These are phyloP conservation scores for Astrothelium macrocarpum DNA, from an alignment of 495 filamentous ascomycete genomes.

Conservation along the genomic window DNA sequence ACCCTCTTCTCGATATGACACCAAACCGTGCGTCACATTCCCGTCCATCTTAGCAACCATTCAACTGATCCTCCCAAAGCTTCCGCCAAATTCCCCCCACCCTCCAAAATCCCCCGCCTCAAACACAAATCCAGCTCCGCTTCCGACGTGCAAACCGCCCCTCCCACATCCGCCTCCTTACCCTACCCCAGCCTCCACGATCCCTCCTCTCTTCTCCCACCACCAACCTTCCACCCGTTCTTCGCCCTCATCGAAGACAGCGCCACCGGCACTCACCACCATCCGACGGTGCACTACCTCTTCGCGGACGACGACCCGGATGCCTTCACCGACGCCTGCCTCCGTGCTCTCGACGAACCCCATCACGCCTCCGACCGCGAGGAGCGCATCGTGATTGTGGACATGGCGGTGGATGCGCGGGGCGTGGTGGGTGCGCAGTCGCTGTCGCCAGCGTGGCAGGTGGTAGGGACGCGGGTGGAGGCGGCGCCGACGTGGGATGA, in stretches of 20 bases:
- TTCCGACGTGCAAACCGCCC: neutral
- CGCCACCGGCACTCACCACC: slow-evolving; percentile 52
- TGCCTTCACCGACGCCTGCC: slow-evolving; percentile 25
- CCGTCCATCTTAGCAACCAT: neutral
- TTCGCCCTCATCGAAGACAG: slow-evolving; percentile 56
- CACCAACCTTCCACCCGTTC: slow-evolving; percentile 50
- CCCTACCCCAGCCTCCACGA: neutral
- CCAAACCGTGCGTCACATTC: neutral
- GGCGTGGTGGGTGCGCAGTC: slow-evolving; percentile 24
- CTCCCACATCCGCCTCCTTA: neutral
- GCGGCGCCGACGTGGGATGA: slow-evolving; percentile 29
- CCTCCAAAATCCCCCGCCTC: neutral
- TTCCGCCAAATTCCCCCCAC: neutral
- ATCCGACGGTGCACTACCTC: slow-evolving; percentile 78
- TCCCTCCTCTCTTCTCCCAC: slow-evolving; percentile 22
- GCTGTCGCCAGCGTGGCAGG: slow-evolving; percentile 30
- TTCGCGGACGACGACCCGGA: slow-evolving; percentile 40
- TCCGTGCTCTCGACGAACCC: slow-evolving; percentile 26
- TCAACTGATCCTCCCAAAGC: neutral
- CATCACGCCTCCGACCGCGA: too few relatives aligned
- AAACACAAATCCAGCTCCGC: slow-evolving; percentile 5
- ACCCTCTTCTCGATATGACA: neutral
- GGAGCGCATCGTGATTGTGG: slow-evolving; percentile 31
- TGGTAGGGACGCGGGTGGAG: slow-evolving; percentile 19
- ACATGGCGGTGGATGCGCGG: slow-evolving; percentile 29